Evolutionary conservation across 2,329 filamentous ascomycete species (phyloP).

Genomic region (Hymenoscyphus repandus): DNA sequence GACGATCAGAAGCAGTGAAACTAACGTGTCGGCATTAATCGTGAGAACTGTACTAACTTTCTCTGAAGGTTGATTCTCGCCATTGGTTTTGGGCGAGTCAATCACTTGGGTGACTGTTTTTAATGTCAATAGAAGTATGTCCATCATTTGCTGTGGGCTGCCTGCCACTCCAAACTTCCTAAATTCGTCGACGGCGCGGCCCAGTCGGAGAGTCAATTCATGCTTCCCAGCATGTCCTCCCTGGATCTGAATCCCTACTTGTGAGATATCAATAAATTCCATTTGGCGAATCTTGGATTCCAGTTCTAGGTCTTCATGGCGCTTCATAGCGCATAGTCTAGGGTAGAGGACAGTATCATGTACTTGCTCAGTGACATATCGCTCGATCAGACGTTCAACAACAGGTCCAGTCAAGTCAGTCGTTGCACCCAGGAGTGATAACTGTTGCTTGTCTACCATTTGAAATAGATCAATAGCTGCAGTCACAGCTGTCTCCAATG

Average conservation of each 20-base stretch:
- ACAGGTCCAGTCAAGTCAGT: constrained; percentile 89
- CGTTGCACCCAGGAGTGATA: constrained; percentile 85
- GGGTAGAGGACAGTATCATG: constrained; percentile 82
- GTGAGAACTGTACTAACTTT: constrained; percentile 48
- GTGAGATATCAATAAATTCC: constrained; percentile 88
- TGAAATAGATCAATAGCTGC: constrained; percentile 94
- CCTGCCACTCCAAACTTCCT: constrained; percentile 73
- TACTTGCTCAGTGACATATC: constrained; percentile 88
- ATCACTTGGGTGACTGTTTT: constrained; percentile 73
- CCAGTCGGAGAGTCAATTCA: constrained; percentile 71
- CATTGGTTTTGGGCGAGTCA: constrained; percentile 39
- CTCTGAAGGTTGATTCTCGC: constrained; percentile 31
- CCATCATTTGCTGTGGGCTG: constrained; percentile 35
- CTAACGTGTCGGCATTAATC: constrained; percentile 79
- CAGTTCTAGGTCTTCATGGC: constrained; percentile 78
- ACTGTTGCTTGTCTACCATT: constrained; percentile 88
- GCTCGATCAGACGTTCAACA: constrained; percentile 90
- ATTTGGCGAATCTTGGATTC: constrained; percentile 89
- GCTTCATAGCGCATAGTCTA: constrained; percentile 69
- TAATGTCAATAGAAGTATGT: constrained; percentile 42
- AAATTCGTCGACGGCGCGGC: constrained; percentile 80
- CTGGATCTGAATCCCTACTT: constrained; percentile 83
- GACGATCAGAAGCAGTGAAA: constrained; percentile 84
- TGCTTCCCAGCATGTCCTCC: constrained; percentile 74
- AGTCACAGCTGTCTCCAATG: constrained; percentile 86